Evolutionary conservation across 2,329 filamentous ascomycete genomes (phyloP).

Genomic region (Arachnomyces sp.): DNA sequence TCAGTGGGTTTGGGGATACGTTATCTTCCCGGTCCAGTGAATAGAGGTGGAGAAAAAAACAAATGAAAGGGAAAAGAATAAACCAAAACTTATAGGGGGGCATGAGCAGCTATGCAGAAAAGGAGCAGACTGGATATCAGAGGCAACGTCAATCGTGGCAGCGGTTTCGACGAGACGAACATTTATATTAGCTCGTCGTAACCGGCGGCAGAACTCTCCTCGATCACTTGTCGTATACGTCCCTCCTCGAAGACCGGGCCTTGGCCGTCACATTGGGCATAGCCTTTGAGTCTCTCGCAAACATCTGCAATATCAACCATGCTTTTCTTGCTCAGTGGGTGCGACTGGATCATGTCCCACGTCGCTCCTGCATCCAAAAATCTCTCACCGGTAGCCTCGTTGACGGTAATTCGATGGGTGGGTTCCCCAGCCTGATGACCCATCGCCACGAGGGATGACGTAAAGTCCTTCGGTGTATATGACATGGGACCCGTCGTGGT

Average conservation of each 20-base stretch:
- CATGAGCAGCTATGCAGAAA: not conserved
- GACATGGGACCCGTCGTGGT: conserved; percentile 59
- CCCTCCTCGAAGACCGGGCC: conserved; percentile 81
- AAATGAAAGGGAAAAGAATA: not conserved
- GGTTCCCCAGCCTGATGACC: conserved; percentile 24
- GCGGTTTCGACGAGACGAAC: not conserved
- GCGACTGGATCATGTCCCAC: conserved; percentile 82
- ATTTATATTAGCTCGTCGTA: conserved; percentile 67
- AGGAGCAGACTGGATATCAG: not conserved
- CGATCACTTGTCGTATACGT: conserved; percentile 65
- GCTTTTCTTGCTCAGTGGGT: conserved; percentile 68
- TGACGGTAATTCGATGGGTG: conserved; percentile 63
- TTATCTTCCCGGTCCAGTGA: too few species aligned
- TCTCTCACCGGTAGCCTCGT: conserved; percentile 56
- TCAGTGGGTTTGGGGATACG: too few species aligned
- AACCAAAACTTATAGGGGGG: not conserved
- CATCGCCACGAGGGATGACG: conserved; percentile 53
- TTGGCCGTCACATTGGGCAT: conserved; percentile 76
- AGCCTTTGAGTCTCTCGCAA: conserved; percentile 66
- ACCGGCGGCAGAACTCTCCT: conserved; percentile 67
- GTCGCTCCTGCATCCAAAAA: conserved; percentile 69
- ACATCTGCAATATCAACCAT: conserved; percentile 75
- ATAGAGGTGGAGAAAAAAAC: not conserved
- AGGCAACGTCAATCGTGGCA: not conserved
- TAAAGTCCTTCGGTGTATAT: conserved; percentile 67